Evolutionary conservation across 192 early-diverging fungal species (phyloP).

Genomic region (Entophlyctis luteolus): DNA sequence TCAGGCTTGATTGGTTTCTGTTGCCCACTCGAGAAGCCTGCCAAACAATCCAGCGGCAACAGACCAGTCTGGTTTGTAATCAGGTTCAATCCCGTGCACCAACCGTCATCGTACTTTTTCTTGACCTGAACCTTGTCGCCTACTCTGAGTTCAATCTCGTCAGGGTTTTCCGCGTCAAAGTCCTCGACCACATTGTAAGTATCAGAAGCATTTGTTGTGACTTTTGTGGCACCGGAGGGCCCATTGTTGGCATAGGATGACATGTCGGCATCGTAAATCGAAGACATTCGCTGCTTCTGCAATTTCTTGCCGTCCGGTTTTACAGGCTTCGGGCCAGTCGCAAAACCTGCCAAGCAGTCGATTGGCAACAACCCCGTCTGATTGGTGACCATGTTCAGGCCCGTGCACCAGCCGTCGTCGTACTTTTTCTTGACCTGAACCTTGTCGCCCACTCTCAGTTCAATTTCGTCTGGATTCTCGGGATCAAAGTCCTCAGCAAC

Average conservation of each 20-base stretch:
- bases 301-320: not conserved
- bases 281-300: not conserved
- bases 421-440: not conserved
- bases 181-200: not conserved
- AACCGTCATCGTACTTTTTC: constrained; percentile 38
- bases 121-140: constrained; percentile 44
- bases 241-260: not conserved
- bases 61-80: constrained; percentile 9
- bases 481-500: constrained; percentile 13
- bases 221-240: not conserved
- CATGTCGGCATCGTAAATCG: not conserved
- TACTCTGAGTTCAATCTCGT: not conserved
- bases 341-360: not conserved
- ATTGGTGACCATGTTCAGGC: constrained; percentile 1
- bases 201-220: not conserved
- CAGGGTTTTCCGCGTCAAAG: not conserved
- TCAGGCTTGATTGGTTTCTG: not conserved
- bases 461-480: constrained; percentile 6
- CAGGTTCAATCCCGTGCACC: constrained; percentile 10
- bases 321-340: not conserved
- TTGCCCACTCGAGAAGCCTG: not conserved
- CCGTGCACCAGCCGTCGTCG: constrained; percentile 12
- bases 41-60: constrained; percentile 11
- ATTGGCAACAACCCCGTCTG: constrained; percentile 16
- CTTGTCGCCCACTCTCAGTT: constrained; percentile 8